Conservation (phyloP, 176 grass and related monocot species). For the Cenchrus purpureus region DNA sequence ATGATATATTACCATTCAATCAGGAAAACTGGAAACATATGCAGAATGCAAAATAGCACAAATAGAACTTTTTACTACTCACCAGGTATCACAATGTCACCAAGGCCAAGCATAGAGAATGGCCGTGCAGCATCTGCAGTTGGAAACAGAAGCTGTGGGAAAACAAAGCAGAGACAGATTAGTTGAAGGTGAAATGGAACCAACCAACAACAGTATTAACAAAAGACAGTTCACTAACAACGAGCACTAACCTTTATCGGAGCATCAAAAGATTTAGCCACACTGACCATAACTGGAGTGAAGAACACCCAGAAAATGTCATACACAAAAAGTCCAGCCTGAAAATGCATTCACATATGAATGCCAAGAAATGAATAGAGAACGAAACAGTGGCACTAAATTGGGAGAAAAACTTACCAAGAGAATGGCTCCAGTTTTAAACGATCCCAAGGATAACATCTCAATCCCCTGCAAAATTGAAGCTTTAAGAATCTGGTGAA, state of each 20-base stretch:
- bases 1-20: no score
- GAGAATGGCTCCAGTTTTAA: constrained; percentile 97
- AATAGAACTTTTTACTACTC: constrained; percentile 3
- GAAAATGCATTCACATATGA: background rate
- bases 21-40: no score
- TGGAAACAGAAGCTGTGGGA: constrained; percentile 76
- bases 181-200: background rate
- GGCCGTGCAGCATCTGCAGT: constrained; percentile 69
- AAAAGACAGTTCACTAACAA: background rate
- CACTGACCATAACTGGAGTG: constrained; percentile 93
- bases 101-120: constrained; percentile 86
- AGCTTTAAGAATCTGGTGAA: background rate
- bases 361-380: no score
- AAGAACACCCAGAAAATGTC: constrained; percentile 99
- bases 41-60: background rate
- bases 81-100: constrained; percentile 89
- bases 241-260: constrained; percentile 74
- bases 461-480: constrained; percentile 76
- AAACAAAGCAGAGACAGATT: constrained; percentile 5
- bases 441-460: constrained; percentile 95
- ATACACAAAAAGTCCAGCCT: constrained; percentile 86
- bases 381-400: background rate
- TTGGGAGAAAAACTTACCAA: constrained; percentile 57
- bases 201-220: background rate
- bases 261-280: constrained; percentile 39